These are phyloP conservation scores for Aureobasidium sp. DNA, from an alignment of 2,329 filamentous ascomycete genomes.

Conservation along the genomic window DNA sequence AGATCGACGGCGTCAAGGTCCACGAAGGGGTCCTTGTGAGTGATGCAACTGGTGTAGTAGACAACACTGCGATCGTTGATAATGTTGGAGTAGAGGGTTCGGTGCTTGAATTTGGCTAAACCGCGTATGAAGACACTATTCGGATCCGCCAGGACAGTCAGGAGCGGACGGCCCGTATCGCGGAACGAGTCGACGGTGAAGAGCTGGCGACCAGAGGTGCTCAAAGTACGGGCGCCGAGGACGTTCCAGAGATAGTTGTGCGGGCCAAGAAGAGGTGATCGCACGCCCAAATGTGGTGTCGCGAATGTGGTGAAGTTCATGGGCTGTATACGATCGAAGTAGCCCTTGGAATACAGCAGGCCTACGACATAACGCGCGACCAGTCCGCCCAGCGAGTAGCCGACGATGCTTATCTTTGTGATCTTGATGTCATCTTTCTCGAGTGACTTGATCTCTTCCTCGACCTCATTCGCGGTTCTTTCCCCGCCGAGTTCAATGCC, in stretches of 20 bases:
- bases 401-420: conserved; percentile 75
- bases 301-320: conserved; percentile 94
- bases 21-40: conserved; percentile 69
- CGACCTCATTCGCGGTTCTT: conserved; percentile 57
- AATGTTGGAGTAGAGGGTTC: conserved; percentile 77
- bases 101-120: conserved; percentile 66
- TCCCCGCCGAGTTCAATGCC: conserved; percentile 64
- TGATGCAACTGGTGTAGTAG: conserved; percentile 76
- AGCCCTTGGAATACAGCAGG: conserved; percentile 70
- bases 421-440: conserved; percentile 61
- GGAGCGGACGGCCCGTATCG: conserved; percentile 70
- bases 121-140: conserved; percentile 80
- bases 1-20: conserved; percentile 60
- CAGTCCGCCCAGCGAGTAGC: conserved; percentile 84
- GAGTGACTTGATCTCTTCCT: conserved; percentile 49
- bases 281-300: conserved; percentile 59
- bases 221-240: conserved; percentile 74
- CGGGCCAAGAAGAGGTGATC: conserved; percentile 38
- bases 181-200: conserved; percentile 84
- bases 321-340: conserved; percentile 72
- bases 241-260: conserved; percentile 57
- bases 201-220: conserved; percentile 75
- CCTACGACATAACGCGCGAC: conserved; percentile 83
- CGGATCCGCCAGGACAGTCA: conserved; percentile 75
- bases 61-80: conserved; percentile 76